These are phyloP conservation scores for Penicillium psychrofluorescens DNA, from an alignment of 495 filamentous ascomycete genomes.

Conservation along the genomic window DNA sequence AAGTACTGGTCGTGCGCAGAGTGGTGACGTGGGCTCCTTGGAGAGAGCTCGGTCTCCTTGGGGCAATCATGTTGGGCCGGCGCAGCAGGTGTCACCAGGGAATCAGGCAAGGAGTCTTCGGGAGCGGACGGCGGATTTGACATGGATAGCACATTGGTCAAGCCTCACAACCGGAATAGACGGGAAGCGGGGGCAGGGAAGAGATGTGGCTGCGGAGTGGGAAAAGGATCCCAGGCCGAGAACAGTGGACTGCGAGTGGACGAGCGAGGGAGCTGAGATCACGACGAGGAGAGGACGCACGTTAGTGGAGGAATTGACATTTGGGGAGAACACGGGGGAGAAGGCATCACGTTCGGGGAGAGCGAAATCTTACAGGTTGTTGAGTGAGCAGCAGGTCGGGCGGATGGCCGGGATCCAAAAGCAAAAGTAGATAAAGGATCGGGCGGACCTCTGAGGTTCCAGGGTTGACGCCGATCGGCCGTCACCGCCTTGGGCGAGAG, in stretches of 20 bases:
- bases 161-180: conserved; percentile 3
- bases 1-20: conserved; percentile 26
- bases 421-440: conserved; percentile 9
- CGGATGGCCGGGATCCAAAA: conserved; percentile 8
- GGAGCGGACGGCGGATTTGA: conserved; percentile 45
- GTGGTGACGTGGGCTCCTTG: conserved; percentile 36
- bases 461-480: conserved; percentile 12
- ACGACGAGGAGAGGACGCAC: conserved; percentile 14
- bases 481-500: conserved; percentile 15
- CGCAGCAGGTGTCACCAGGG: conserved; percentile 44
- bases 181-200: conserved; percentile 6
- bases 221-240: conserved; percentile 10
- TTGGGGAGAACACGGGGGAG: conserved; percentile 7
- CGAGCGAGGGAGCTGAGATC: conserved; percentile 14
- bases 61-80: conserved; percentile 43
- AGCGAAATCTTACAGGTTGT: conserved; percentile 32
- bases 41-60: conserved; percentile 22
- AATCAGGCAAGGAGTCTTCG: conserved; percentile 38
- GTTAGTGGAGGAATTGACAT: conserved; percentile 7
- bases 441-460: conserved; percentile 4
- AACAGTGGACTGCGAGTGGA: conserved; percentile 2
- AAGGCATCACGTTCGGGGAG: conserved; percentile 26
- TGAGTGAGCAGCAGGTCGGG: conserved; percentile 3
- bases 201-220: conserved; percentile 3
- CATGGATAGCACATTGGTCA: conserved; percentile 52